Evolutionary conservation across 2,329 filamentous ascomycete species (phyloP).

Genomic region (Fusarium sp.): DNA sequence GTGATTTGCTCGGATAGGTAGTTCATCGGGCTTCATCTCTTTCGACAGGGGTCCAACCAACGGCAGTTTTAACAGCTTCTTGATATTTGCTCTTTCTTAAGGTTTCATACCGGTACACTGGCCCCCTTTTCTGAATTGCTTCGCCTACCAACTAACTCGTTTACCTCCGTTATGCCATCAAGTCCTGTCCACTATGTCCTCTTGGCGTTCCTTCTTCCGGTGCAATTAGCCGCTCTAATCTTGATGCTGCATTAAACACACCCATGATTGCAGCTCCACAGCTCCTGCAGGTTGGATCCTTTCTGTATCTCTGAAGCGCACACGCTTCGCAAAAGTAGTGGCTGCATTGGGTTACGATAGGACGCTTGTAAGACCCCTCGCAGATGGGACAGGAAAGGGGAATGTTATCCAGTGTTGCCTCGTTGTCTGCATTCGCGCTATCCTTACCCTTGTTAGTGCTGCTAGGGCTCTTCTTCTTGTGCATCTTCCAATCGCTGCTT

Average conservation of each 20-base stretch:
- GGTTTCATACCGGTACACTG: not conserved
- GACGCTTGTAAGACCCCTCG: constrained; percentile 78
- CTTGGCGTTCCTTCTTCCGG: constrained; percentile 61
- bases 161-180: not conserved
- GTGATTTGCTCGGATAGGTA: not conserved
- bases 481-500: not conserved
- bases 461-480: not conserved
- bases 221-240: constrained; percentile 84
- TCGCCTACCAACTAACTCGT: not conserved
- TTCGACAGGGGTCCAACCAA: not conserved
- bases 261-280: constrained; percentile 87
- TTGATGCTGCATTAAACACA: constrained; percentile 88
- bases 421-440: constrained; percentile 56
- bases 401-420: constrained; percentile 79
- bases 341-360: constrained; percentile 88
- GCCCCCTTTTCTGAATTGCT: not conserved
- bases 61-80: not conserved
- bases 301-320: constrained; percentile 85
- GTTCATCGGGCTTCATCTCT: not conserved
- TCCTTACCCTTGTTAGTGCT: constrained; percentile 4
- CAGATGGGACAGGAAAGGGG: constrained; percentile 92
- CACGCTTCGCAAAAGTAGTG: constrained; percentile 94
- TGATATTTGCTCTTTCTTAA: not conserved
- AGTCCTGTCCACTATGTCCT: not conserved
- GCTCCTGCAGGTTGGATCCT: constrained; percentile 85